Conservation (phyloP, 2,329 filamentous ascomycete genomes). For the Akanthomyces dipterigenus region DNA sequence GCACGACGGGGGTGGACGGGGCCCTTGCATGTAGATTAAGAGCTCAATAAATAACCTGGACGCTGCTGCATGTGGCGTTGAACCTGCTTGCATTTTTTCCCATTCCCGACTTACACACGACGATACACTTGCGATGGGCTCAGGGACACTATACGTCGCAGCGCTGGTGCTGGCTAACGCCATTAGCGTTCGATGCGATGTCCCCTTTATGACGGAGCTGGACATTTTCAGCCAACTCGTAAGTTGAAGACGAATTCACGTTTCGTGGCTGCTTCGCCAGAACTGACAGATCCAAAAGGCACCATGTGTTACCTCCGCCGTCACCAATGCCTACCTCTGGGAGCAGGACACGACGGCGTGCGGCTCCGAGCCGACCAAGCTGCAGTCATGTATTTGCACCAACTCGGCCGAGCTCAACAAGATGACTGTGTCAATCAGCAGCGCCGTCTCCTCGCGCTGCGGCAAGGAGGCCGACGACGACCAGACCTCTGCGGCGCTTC, state of each 20-base stretch:
- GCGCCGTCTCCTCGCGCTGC: conserved; percentile 31
- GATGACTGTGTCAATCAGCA: conserved; percentile 24
- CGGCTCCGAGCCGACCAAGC: conserved; percentile 33
- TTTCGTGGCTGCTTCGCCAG: background rate
- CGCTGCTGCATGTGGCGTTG: background rate
- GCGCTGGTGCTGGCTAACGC: background rate
- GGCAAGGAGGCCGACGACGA: conserved; percentile 38
- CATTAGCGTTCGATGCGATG: conserved; percentile 1
- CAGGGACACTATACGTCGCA: background rate
- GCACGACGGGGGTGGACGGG: background rate
- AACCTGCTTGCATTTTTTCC: background rate
- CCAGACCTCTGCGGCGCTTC: conserved; percentile 32
- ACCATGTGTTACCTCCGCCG: conserved; percentile 35
- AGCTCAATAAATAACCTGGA: background rate
- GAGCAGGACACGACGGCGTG: conserved; percentile 27
- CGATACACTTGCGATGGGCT: background rate
- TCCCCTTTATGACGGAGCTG: conserved; percentile 32
- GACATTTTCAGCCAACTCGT: conserved; percentile 29
- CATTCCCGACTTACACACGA: background rate
- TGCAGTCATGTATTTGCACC: conserved; percentile 43
- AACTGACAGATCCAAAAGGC: conserved; percentile 25
- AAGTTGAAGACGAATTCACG: background rate
- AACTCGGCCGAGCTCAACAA: conserved; percentile 31
- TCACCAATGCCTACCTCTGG: conserved; percentile 32
- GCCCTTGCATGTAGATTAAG: too few relatives aligned